A percentile compares a stretch with the other conserved stretches of the same genome.
These are phyloP conservation scores for Teunomyces kruisii DNA, from an alignment of 805 yeast species.

Conservation along the genomic window DNA sequence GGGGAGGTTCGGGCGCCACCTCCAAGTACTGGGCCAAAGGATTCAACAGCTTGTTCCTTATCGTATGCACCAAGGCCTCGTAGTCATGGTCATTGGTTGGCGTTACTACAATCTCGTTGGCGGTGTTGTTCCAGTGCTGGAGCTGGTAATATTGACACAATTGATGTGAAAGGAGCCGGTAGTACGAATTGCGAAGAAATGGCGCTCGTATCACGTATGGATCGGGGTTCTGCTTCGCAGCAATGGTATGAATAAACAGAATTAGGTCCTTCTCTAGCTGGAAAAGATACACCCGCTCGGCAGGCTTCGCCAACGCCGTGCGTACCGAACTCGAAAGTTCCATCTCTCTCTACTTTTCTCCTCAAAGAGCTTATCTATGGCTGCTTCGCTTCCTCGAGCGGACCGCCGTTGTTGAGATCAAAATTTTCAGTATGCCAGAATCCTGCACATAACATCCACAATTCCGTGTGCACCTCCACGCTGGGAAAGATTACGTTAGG, in stretches of 20 bases:
- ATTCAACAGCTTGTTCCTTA: neutral
- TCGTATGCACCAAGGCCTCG: neutral
- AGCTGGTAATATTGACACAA: conserved; percentile 65
- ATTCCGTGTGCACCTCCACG: neutral
- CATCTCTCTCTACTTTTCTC: neutral
- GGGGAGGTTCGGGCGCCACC: neutral
- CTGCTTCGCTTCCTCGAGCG: neutral
- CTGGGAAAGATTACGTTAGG: neutral
- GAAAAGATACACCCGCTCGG: conserved; percentile 19
- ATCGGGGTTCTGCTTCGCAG: conserved; percentile 15
- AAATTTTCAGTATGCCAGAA: too few relatives aligned
- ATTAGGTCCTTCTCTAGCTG: conserved; percentile 22
- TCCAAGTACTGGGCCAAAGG: neutral
- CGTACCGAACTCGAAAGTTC: conserved; percentile 17
- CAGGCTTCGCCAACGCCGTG: conserved; percentile 20
- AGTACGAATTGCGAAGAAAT: conserved; percentile 63
- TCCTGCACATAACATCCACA: neutral
- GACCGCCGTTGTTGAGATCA: neutral
- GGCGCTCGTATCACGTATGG: conserved; percentile 15
- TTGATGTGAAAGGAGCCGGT: conserved; percentile 66
- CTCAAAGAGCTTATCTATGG: neutral
- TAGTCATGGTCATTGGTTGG: conserved; percentile 16
- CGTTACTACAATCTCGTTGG: conserved; percentile 23
- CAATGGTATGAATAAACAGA: conserved; percentile 13
- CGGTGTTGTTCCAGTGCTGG: conserved; percentile 46